These are phyloP conservation scores for Boletus rex-veris DNA, from an alignment of 768 basidiomycete genomes.

Conservation along the genomic window DNA sequence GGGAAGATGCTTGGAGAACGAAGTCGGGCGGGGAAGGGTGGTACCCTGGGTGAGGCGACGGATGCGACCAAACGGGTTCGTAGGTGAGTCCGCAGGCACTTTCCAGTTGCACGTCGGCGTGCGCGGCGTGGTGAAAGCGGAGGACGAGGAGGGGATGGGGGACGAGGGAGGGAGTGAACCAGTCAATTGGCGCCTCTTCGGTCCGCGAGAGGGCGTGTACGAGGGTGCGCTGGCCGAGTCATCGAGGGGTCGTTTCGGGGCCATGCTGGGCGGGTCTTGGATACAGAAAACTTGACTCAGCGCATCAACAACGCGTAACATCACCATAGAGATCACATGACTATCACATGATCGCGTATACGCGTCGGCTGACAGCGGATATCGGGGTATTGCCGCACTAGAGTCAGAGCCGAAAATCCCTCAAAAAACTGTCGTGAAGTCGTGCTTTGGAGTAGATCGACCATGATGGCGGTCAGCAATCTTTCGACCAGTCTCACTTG, in stretches of 20 bases:
- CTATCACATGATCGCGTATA: constrained; percentile 16
- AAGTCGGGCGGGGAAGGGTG: constrained; percentile 40
- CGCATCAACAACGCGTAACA: constrained; percentile 12
- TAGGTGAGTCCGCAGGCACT: constrained; percentile 62
- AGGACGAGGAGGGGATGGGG: constrained; percentile 27
- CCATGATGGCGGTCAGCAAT: no score
- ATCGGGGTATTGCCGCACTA: no score
- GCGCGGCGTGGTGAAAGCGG: constrained; percentile 30
- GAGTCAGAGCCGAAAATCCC: no score
- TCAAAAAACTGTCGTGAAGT: no score
- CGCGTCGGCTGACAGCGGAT: no score
- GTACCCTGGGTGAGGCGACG: constrained; percentile 38
- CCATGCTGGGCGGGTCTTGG: constrained; percentile 9
- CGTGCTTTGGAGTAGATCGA: no score
- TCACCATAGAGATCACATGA: constrained; percentile 10
- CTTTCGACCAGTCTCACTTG: no score
- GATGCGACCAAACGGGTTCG: constrained; percentile 65
- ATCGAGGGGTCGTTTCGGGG: constrained; percentile 31
- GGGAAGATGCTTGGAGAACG: constrained; percentile 58
- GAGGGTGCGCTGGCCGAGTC: constrained; percentile 25
- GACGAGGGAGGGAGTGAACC: constrained; percentile 27
- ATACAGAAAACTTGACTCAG: constrained; percentile 3
- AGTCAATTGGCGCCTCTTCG: constrained; percentile 23
- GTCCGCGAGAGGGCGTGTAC: constrained; percentile 29
- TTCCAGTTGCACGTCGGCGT: constrained; percentile 41